These are phyloP conservation scores for Wickerhamiella dianesei DNA, from an alignment of 805 yeast genomes.

Conservation along the genomic window DNA sequence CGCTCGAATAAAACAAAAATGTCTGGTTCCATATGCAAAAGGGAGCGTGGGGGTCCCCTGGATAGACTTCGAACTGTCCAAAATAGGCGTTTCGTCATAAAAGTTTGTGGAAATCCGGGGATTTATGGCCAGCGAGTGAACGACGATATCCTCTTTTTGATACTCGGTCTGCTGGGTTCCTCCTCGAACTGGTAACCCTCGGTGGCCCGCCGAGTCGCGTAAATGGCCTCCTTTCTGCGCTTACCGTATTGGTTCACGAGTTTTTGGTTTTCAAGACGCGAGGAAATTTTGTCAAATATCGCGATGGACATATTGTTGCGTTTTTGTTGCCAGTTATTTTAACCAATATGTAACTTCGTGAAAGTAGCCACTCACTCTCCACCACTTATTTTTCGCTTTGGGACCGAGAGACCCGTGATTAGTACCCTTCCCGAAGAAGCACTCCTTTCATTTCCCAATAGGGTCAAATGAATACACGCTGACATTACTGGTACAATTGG, in stretches of 20 bases:
- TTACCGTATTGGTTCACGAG: conserved; percentile 20
- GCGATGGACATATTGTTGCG: conserved; percentile 11
- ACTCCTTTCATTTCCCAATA: not conserved
- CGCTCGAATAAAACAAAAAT: too few relatives aligned
- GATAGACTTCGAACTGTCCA: too few relatives aligned
- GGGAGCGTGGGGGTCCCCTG: too few relatives aligned
- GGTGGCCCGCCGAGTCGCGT: conserved; percentile 16
- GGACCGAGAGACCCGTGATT: not conserved
- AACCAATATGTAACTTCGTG: not conserved
- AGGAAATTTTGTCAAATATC: conserved; percentile 12
- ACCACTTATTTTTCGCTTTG: not conserved
- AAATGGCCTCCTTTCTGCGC: conserved; percentile 18
- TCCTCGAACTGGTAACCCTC: conserved; percentile 21
- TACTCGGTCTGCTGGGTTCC: conserved; percentile 11
- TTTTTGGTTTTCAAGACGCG: conserved; percentile 19
- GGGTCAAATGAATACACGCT: not conserved
- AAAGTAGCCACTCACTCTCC: not conserved
- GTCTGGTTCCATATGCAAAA: too few relatives aligned
- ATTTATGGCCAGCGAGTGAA: not conserved
- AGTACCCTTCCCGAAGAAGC: not conserved
- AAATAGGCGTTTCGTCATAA: not conserved
- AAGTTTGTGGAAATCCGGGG: not conserved
- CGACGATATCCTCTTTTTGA: conserved; percentile 9
- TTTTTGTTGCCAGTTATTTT: not conserved
- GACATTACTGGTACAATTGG: not conserved